phyloP scores from a whole-genome alignment of 139 green algal genomes.

The Closterium sp. region DNA sequence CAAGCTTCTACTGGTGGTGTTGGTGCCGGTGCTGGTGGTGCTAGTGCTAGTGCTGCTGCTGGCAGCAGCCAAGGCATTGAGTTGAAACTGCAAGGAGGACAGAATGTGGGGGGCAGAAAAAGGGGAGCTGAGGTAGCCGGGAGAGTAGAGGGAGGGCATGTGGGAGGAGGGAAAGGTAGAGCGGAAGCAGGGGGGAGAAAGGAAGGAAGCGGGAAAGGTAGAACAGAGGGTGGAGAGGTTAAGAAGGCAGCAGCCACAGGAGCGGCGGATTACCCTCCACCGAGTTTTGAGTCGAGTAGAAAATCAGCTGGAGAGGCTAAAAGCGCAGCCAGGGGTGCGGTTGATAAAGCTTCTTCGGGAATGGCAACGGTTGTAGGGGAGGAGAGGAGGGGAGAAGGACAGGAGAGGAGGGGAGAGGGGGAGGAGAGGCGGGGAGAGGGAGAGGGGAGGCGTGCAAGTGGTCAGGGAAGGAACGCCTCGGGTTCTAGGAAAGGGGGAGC shows the following conservation, averaged over 20 bases:
- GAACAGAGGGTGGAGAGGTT: neutral
- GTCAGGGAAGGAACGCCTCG: too few species aligned
- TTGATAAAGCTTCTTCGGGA: neutral
- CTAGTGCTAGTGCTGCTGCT: neutral
- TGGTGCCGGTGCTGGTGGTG: neutral
- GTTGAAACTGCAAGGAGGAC: neutral
- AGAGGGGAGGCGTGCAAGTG: too few species aligned
- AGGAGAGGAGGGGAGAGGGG: neutral
- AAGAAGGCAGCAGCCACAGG: neutral
- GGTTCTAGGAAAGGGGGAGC: neutral
- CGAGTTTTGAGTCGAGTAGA: too few species aligned
- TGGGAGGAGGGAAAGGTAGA: neutral
- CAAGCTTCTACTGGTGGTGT: neutral
- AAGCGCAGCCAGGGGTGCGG: neutral
- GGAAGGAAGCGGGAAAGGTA: neutral
- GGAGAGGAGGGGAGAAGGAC: neutral
- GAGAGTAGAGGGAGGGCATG: too few species aligned
- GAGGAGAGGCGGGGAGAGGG: too few species aligned
- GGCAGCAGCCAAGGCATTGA: neutral
- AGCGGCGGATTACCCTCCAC: too few species aligned
- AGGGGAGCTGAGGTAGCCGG: too few species aligned
- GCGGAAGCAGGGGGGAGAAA: neutral
- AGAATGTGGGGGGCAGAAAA: neutral
- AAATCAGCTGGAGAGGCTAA: neutral
- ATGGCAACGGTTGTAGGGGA: neutral